Evolutionary conservation across 2,329 filamentous ascomycete species (phyloP).

Genomic region (Colletotrichum zoysiae): DNA sequence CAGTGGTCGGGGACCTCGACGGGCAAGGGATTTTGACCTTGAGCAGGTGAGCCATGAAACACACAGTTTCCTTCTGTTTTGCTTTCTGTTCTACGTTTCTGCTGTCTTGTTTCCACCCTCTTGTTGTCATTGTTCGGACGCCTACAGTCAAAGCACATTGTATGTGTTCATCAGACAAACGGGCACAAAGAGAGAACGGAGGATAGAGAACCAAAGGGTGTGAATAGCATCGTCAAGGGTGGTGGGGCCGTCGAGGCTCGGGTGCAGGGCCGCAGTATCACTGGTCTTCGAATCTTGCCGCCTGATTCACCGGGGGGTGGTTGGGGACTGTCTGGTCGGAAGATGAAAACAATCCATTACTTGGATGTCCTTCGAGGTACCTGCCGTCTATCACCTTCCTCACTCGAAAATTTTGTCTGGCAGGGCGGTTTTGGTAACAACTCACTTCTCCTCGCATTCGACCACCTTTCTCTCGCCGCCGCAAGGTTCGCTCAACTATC

Average conservation of each 20-base stretch:
- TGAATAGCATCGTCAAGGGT: conserved; percentile 26
- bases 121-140: not conserved
- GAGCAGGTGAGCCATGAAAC: conserved; percentile 75
- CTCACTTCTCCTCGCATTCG: conserved; percentile 4
- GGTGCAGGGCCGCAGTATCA: not conserved
- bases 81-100: conserved; percentile 38
- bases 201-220: conserved; percentile 5
- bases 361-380: conserved; percentile 4
- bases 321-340: not conserved
- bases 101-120: conserved; percentile 2
- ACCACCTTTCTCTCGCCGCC: not conserved
- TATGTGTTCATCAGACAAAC: conserved; percentile 17
- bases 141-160: conserved; percentile 6
- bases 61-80: conserved; percentile 42
- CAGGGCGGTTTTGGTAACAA: not conserved
- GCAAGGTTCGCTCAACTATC: not conserved
- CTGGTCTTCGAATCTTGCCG: not conserved
- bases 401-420: not conserved
- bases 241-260: conserved; percentile 4
- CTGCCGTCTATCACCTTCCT: conserved; percentile 9
- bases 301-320: not conserved
- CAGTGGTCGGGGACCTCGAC: conserved; percentile 75
- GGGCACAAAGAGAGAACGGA: not conserved
- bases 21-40: conserved; percentile 83
- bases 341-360: not conserved